Base-by-base conservation (phyloP, 2,329 filamentous ascomycete species). In the Colletotrichum costaricense region DNA sequence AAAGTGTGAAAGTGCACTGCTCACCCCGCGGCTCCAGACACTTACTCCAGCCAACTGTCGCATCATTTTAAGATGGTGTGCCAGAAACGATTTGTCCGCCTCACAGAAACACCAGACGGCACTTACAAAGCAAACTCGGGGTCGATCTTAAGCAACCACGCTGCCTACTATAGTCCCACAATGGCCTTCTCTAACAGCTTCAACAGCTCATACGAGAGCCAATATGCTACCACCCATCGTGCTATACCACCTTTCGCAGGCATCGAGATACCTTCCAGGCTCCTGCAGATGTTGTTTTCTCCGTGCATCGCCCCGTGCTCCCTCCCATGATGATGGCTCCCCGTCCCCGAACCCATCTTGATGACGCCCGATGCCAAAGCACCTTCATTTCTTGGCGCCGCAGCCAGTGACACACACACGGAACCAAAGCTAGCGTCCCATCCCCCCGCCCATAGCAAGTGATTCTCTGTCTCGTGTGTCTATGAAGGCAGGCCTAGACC, bases 31-130 rank as follows among this genome's bases (percentile, higher is more conserved):
- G 49, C 11, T 55, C 63, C 70, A 7, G 55, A 70, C 55, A 73
- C 55, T 64, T 69, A 55, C 66, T 73, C 66, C 26, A 5, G 60
- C 70, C 28, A 55, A 42, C 26, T 73, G 70, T 73, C 70, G 59
- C 70, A 73, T 69, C 70, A 65, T 38, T 42, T 55, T 56, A 26
- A 70, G 66, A 73, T 30, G 66, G 66, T 73, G 66, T 73, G 33
- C 66, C 59, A 55, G 60, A 70, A 49, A 49, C 19, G 42, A 73
- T 24, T 46, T 46, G 59, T 22, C 70, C 54, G 59, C 66, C 55
- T 65, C 66, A 33, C 33, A 52, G n/a, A 49, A 19, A 60, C 19
- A 63, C 69, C 65, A 49, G 65, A 63, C 58, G 52, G 54, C 38
- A 63, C 42, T 58, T 54, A 30, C 24, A 63, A 52, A 62, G 22